Base-by-base conservation (phyloP, 768 basidiomycete species). In the Russula emetica region DNA sequence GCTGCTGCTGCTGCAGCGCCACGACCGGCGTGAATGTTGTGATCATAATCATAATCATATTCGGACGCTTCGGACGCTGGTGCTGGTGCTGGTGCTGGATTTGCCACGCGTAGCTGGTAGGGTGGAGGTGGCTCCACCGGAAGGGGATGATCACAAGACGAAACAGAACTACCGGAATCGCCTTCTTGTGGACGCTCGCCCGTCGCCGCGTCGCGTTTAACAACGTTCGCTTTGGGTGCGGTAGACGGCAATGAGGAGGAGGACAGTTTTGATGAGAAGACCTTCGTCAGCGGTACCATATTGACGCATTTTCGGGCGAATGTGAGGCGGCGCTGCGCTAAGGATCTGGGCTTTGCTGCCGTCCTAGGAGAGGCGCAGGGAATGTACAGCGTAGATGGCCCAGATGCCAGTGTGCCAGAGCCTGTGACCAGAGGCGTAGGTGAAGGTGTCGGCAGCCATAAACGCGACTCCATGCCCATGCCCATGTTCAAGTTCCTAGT, bases 91-190 rank as follows among this genome's bases (percentile, higher is more conserved):
- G 44, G 60, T 34, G n/a, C 36, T 14, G 57, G 57, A 26, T 66
- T 68, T 20, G 30, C 22, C 13, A 62, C 66, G 6, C 54, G 55
- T 13, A 56, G 47, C 13, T 45, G 67, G 32, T 68, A 66, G 0
- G 64, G 64, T 20, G 67, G 67, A 20, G 64, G 67, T 18, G 49
- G 50, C 14, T 66, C 67, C 36, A 47, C 9, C 2, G 30, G 30
- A 8, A 47, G n/a, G 30, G 47, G 14, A 45, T 0, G 14, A 45
- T 0, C 24, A 42, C n/a, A 36, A 13, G 14, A 20, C 40, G 26
- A 26, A 20, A n/a, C 24, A 26, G 30, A 24, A 34, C 9, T 28
- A 20, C 6, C 42, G 18, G 9, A 4, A 28, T 3, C 14, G 14
- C 13, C 5, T 16, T 14, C 1, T 5, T 14, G 38, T 38, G 38